Evolutionary conservation across 2,329 filamentous ascomycete genomes (phyloP).

Genomic region (Domatiomyces globalis): DNA sequence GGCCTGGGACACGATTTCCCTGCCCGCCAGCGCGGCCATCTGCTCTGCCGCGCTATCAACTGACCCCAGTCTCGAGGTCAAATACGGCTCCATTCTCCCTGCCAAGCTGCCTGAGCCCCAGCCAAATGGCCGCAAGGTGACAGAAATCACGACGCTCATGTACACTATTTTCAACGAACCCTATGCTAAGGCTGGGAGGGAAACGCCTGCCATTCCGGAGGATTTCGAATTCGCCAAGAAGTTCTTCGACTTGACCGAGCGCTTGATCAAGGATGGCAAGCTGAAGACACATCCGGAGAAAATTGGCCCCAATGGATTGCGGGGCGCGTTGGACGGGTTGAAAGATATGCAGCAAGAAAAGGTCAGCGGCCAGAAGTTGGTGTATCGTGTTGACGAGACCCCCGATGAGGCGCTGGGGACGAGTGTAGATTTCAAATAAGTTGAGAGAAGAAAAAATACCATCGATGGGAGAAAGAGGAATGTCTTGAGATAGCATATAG

Average conservation of each 20-base stretch:
- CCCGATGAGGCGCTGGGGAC: constrained; percentile 1
- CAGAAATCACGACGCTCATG: constrained; percentile 21
- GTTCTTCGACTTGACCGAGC: constrained; percentile 29
- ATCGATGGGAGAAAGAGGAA: not conserved
- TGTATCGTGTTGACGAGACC: constrained; percentile 27
- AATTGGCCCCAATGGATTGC: constrained; percentile 29
- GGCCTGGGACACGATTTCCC: constrained; percentile 27
- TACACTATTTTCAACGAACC: constrained; percentile 25
- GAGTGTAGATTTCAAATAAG: not conserved
- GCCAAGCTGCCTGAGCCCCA: constrained; percentile 21
- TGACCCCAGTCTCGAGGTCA: constrained; percentile 13
- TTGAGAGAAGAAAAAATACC: not conserved
- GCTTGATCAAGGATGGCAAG: constrained; percentile 30
- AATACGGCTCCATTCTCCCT: constrained; percentile 22
- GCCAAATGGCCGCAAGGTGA: constrained; percentile 14
- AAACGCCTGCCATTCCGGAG: constrained; percentile 18
- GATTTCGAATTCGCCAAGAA: constrained; percentile 30
- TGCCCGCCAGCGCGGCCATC: constrained; percentile 19
- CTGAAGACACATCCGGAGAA: constrained; percentile 31
- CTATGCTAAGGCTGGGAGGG: constrained; percentile 11
- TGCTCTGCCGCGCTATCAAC: constrained; percentile 25
- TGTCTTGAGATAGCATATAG: not conserved
- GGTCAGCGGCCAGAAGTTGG: constrained; percentile 36
- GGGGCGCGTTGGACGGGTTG: constrained; percentile 34
- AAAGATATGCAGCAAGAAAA: constrained; percentile 31